phyloP scores from a whole-genome alignment of 2,329 filamentous ascomycete species.

The Rutstroemia sp. region DNA sequence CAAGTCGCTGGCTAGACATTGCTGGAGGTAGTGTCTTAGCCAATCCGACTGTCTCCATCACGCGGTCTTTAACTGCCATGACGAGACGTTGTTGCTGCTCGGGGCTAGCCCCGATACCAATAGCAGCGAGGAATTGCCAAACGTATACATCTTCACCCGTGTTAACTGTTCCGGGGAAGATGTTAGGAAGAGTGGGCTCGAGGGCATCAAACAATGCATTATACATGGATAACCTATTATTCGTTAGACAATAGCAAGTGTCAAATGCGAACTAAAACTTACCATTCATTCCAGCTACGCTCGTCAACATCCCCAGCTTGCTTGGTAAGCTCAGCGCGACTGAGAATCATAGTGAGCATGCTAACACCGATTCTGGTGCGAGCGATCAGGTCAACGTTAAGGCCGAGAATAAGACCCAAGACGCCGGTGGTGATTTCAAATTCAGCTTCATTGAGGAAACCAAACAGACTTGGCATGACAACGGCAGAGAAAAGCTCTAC shows the following conservation, averaged over 20 bases:
- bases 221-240: constrained; percentile 62
- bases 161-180: constrained; percentile 89
- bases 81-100: constrained; percentile 95
- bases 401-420: constrained; percentile 72
- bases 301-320: constrained; percentile 65
- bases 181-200: constrained; percentile 72
- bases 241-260: constrained; percentile 27
- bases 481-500: constrained; percentile 84
- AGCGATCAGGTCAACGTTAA: constrained; percentile 77
- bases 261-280: constrained; percentile 22
- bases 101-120: constrained; percentile 86
- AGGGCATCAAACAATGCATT: constrained; percentile 80
- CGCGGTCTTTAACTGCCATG: constrained; percentile 91
- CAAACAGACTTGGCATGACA: constrained; percentile 85
- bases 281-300: constrained; percentile 76
- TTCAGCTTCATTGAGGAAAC: constrained; percentile 83
- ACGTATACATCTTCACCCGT: constrained; percentile 91
- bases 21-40: constrained; percentile 84
- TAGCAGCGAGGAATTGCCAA: constrained; percentile 94
- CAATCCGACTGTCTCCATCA: constrained; percentile 87
- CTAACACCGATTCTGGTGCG: constrained; percentile 82
- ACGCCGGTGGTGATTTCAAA: constrained; percentile 88
- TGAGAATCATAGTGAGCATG: constrained; percentile 89
- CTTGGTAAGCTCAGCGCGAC: constrained; percentile 87
- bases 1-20: constrained; percentile 74